Base-by-base conservation (phyloP, 2,329 filamentous ascomycete genomes). In the Rutstroemia sp. region DNA sequence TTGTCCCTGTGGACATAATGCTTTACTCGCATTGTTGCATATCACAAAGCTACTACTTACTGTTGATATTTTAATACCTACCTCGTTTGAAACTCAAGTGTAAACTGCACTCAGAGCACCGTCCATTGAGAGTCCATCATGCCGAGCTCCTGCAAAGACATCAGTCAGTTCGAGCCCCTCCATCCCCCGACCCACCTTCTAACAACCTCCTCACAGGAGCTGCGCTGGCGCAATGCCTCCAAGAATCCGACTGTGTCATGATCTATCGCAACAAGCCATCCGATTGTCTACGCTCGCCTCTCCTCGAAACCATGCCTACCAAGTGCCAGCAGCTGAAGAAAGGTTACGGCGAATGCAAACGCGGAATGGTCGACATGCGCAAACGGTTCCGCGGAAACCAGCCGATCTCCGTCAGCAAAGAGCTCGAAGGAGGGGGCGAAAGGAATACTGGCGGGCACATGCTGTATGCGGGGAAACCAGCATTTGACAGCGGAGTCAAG, bases 331-430 rank as follows among this genome's bases (percentile, higher is more conserved):
- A 96, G 73, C 81, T 99, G 59, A 90, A 92, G 71, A 92, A 90
- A 71, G 90, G 91, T 47, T 94, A 95, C 67, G 88, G 90, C 71
- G 90, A 96, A 71, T 99, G 94, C 81, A 95, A 95, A 69, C 88
- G 92, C 63, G 94, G 94, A 63, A 84, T 95, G 83, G 88, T 97
- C 65, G 94, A 99, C 72, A 99, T 99, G 94, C 89, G 94, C 71
- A 97, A 97, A 77, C 87, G 94, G 37, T 97, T 99, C 74, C 83
- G 94, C 56, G 94, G 94, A 58, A 97, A 97, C 76, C 83, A 90
- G 71, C 91, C 94, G 54, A 85, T 95, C 62, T 79, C 83, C 23
- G 74, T 77, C 58, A 74, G 84, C 65, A 79, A 84, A 68, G 78
- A 86, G 63, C 72, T 81, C 56, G 85, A 89, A 63, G 75, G 75